A percentile compares a stretch with the other conserved stretches of the same genome.
These are phyloP conservation scores for Linnemannia hyalina DNA, from an alignment of 192 early-diverging fungal species.

Conservation along the genomic window DNA sequence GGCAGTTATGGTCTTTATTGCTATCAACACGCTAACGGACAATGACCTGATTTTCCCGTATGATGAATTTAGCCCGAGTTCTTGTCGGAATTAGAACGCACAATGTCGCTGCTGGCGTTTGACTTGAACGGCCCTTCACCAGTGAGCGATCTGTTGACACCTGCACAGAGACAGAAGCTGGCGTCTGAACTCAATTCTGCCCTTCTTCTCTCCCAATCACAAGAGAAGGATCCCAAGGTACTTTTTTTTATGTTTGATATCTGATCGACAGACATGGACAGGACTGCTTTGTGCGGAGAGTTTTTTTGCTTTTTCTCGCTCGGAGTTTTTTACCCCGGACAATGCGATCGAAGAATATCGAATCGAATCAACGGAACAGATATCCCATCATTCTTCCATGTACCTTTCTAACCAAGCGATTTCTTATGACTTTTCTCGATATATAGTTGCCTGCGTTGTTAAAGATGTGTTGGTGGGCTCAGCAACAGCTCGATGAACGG, in stretches of 20 bases:
- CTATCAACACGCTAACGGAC: neutral
- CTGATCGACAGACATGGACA: neutral
- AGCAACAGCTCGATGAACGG: slow-evolving; percentile 91
- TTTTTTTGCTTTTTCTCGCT: neutral
- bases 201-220: slow-evolving; percentile 89
- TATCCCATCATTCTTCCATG: neutral
- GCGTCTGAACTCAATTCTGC: slow-evolving; percentile 96
- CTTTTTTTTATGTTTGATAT: neutral
- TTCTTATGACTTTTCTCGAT: neutral
- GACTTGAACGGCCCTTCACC: slow-evolving; percentile 79
- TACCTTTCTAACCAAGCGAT: neutral
- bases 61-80: slow-evolving; percentile 82
- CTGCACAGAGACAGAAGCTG: slow-evolving; percentile 90
- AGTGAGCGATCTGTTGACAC: slow-evolving; percentile 88
- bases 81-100: slow-evolving; percentile 92
- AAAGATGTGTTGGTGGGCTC: slow-evolving; percentile 94
- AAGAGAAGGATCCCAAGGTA: slow-evolving; percentile 93
- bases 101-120: slow-evolving; percentile 98
- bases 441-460: slow-evolving; percentile 81
- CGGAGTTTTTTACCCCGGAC: neutral
- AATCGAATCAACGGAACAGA: neutral
- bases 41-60: neutral
- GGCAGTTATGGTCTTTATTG: neutral
- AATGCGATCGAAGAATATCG: neutral
- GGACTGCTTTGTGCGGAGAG: slow-evolving; percentile 6